phyloP scores from a whole-genome alignment of 1,284 basidiomycete species.

The Fomitopsis palustris region DNA sequence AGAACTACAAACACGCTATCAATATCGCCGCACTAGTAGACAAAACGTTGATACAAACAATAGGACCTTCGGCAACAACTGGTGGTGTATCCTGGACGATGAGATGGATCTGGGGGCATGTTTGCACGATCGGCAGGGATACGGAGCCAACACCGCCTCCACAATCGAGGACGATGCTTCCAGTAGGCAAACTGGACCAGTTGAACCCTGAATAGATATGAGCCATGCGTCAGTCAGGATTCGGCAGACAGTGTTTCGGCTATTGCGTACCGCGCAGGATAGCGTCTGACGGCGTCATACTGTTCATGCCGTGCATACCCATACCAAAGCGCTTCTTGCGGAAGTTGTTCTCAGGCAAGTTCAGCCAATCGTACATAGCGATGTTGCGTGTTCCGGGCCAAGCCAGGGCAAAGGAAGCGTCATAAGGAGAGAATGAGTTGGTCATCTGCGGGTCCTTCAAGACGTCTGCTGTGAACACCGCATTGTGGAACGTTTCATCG shows the following conservation, averaged over 20 bases:
- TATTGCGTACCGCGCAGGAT: conserved; percentile 17
- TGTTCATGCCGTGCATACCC: conserved; percentile 23
- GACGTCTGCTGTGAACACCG: conserved; percentile 24
- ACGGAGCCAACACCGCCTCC: conserved; percentile 22
- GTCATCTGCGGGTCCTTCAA: conserved; percentile 20
- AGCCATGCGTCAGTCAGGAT: background rate
- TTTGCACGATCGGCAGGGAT: conserved; percentile 15
- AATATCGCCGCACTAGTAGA: background rate
- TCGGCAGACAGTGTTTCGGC: too few species aligned
- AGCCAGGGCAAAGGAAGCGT: conserved; percentile 24
- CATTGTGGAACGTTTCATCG: conserved; percentile 23
- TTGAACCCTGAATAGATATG: conserved; percentile 7
- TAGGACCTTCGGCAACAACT: conserved; percentile 12
- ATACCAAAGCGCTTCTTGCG: conserved; percentile 21
- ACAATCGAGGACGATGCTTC: conserved; percentile 20
- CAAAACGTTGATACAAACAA: conserved; percentile 4
- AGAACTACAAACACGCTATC: conserved; percentile 12
- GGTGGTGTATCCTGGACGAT: conserved; percentile 29
- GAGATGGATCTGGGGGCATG: conserved; percentile 19
- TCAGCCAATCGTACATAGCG: conserved; percentile 23
- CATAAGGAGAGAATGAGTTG: conserved; percentile 16
- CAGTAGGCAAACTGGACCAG: conserved; percentile 12
- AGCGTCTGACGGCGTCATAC: conserved; percentile 19
- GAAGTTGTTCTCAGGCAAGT: conserved; percentile 19
- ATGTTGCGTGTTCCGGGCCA: conserved; percentile 18